Conservation (phyloP, 306 rosid species). For the Glycine tomentella region DNA sequence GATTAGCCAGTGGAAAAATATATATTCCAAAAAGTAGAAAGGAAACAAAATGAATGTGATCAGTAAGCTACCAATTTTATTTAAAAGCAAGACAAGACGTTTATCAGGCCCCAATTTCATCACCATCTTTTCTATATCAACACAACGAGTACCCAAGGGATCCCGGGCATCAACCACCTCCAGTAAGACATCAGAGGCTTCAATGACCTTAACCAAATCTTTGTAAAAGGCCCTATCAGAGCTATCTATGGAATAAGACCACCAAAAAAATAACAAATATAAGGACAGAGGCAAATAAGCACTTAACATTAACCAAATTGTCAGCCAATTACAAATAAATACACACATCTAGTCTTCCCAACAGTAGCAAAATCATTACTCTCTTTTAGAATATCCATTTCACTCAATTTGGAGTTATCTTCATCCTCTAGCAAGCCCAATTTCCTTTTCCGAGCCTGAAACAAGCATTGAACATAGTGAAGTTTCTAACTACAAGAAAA, state of each 20-base stretch:
- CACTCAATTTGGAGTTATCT: conserved; percentile 47
- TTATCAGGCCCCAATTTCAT: conserved; percentile 79
- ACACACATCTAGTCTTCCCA: conserved; percentile 64
- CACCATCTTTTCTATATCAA: conserved; percentile 90
- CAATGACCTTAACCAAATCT: conserved; percentile 88
- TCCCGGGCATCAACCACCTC: conserved; percentile 99
- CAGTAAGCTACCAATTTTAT: conserved; percentile 79
- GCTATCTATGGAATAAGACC: conserved; percentile 52
- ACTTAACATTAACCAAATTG: not conserved
- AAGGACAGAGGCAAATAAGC: not conserved
- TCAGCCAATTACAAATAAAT: conserved; percentile 6
- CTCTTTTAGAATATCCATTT: conserved; percentile 5
- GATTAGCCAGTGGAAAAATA: conserved; percentile 23
- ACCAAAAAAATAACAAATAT: not conserved
- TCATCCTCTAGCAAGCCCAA: conserved; percentile 76
- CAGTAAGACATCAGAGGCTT: conserved; percentile 90
- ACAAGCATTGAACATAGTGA: not conserved
- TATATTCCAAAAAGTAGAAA: not conserved
- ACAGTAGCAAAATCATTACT: not conserved
- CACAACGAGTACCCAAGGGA: conserved; percentile 92
- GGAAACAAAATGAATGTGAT: not conserved
- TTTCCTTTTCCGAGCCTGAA: conserved; percentile 92
- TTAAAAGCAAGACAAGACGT: conserved; percentile 85
- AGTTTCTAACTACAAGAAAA: not conserved
- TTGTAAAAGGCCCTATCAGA: conserved; percentile 86